Base-by-base conservation (phyloP, 345 rosid species). In the Arabidopsis arenosa region DNA sequence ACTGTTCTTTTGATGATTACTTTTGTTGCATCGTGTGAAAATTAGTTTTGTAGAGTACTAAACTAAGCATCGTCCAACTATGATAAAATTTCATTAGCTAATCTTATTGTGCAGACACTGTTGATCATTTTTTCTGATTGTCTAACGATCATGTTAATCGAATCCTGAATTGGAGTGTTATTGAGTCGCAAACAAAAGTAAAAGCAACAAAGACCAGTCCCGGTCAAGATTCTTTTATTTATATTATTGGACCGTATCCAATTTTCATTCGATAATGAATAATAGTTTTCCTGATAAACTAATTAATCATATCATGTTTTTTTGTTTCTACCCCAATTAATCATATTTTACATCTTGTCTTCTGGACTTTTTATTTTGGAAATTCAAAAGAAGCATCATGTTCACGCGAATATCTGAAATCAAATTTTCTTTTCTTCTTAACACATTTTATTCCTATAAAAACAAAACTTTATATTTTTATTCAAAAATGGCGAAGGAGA, bases 181-280 rank as follows among this genome's bases (percentile, higher is more conserved):
- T 28, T 28, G 32, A 28, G 32, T 28, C 32, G 32, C 32, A 28
- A 28, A 28, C 4, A 3, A 28, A 28, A 5, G 6, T 30, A 30
- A 14, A n/a, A 9, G 67, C 36, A 26, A 41, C 18, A 2, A 41
- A 62, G n/a, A 5, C 54, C 14, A 7, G 53, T 28, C 14, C 14
- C 23, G 35, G 40, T 28, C 72, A 28, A 68, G 53, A 41, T 68
- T 68, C 40, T 54, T 7, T 51, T 30, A 5, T 30, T 44, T 64
- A n/a, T 30, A 30, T 12, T 30, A 30, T 12, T 68, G 30, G 52
- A 40, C 41, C 30, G 53, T 53, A 43, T 41, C 41, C 41, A 40
- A 53, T 53, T 68, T 21, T 43, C 21, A 14, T 13, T 26, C 41
- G 7, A 54, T 23, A 26, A 32, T 47, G 32, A 9, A 15, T 30